Percentiles rank a stretch among this genome's conserved stretches.
Conservation (phyloP, 2,329 filamentous ascomycete species). For the Cercospora citrullina region DNA sequence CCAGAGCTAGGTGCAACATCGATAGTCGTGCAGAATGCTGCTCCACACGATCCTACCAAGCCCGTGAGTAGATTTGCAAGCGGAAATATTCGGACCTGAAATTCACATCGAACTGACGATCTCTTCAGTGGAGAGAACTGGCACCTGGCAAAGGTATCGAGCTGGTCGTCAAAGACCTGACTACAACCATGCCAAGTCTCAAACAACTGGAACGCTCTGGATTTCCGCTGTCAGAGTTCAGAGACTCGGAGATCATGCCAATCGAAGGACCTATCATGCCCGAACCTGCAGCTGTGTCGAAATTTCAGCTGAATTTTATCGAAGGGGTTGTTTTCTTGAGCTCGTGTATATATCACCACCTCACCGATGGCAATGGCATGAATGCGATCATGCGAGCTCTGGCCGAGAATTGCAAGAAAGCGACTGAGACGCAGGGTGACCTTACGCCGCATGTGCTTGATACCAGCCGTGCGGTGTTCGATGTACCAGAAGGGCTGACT, state of each 20-base stretch:
- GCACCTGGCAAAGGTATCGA: conserved; percentile 20
- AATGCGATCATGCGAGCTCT: conserved; percentile 27
- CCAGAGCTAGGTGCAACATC: conserved; percentile 25
- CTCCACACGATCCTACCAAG: conserved; percentile 15
- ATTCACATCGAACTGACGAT: not conserved
- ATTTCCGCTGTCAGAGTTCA: conserved; percentile 26
- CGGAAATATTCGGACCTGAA: not conserved
- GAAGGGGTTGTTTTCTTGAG: conserved; percentile 26
- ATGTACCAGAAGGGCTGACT: conserved; percentile 19
- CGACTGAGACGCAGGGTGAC: conserved; percentile 18
- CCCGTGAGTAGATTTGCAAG: conserved; percentile 5
- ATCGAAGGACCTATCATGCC: conserved; percentile 23
- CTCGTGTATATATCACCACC: conserved; percentile 27
- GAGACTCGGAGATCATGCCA: conserved; percentile 25
- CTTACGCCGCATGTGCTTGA: conserved; percentile 20
- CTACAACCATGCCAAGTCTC: conserved; percentile 16
- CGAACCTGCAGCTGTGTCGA: conserved; percentile 23
- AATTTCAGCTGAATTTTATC: conserved; percentile 26
- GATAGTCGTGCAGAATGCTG: conserved; percentile 20
- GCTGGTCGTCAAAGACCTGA: conserved; percentile 25
- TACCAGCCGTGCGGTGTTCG: conserved; percentile 20
- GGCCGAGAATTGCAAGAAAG: conserved; percentile 24
- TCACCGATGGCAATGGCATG: conserved; percentile 29
- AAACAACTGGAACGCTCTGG: conserved; percentile 18
- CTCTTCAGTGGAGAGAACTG: conserved; percentile 20